Evolutionary conservation across 345 rosid species (phyloP).

Genomic region (Rhizophora mangle): DNA sequence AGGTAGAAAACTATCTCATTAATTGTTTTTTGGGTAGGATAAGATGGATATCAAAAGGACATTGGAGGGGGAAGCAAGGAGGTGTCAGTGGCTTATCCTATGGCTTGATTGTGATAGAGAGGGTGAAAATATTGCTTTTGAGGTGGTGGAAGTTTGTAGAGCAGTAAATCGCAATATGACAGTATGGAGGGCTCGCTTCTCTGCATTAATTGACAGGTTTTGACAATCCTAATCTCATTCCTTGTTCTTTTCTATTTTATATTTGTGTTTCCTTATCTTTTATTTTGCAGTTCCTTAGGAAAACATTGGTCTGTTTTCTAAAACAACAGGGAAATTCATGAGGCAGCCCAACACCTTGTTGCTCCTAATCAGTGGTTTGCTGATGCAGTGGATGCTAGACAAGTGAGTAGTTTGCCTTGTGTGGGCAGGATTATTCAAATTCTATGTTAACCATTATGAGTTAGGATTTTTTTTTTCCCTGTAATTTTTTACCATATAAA

Average conservation of each 20-base stretch:
- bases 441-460: neutral
- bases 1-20: too few species aligned
- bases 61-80: slow-evolving; percentile 91
- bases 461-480: neutral
- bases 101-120: slow-evolving; percentile 99
- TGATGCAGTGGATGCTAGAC: slow-evolving; percentile 97
- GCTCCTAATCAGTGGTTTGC: slow-evolving; percentile 85
- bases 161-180: slow-evolving; percentile 54
- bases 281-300: slow-evolving; percentile 14
- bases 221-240: neutral
- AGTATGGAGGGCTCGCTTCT: slow-evolving; percentile 82
- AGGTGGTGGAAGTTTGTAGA: slow-evolving; percentile 72
- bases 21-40: slow-evolving; percentile 44
- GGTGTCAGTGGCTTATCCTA: slow-evolving; percentile 84
- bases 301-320: neutral
- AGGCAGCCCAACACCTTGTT: slow-evolving; percentile 79
- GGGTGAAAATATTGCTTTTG: slow-evolving; percentile 96
- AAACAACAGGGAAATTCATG: slow-evolving; percentile 74
- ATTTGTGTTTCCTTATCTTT: slow-evolving; percentile 12
- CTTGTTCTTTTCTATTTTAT: slow-evolving; percentile 5
- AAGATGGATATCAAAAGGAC: slow-evolving; percentile 82
- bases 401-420: slow-evolving; percentile 49
- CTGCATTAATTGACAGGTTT: slow-evolving; percentile 90
- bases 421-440: neutral
- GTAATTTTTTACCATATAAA: slow-evolving; percentile 4